These are phyloP conservation scores for Penicillium sp. DNA, from an alignment of 2,329 filamentous ascomycete genomes.

Conservation along the genomic window DNA sequence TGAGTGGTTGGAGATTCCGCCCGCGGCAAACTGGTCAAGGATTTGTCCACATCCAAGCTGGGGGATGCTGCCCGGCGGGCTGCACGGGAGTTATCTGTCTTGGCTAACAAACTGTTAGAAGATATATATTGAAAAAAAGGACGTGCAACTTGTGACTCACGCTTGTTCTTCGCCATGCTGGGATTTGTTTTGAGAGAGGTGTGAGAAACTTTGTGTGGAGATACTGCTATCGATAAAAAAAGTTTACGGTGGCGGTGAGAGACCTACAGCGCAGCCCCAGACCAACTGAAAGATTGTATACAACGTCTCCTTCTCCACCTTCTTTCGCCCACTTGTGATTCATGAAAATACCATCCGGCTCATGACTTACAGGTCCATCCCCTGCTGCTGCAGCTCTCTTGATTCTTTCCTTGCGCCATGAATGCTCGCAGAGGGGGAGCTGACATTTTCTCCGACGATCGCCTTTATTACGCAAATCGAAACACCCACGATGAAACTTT, in stretches of 20 bases:
- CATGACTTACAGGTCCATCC: slow-evolving; percentile 15
- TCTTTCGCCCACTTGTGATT: neutral
- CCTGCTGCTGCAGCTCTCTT: slow-evolving; percentile 20
- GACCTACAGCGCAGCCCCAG: slow-evolving; percentile 26
- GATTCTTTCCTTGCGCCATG: slow-evolving; percentile 29
- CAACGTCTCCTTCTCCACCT: slow-evolving; percentile 8
- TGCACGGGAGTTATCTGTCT: slow-evolving; percentile 54
- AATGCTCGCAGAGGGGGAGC: slow-evolving; percentile 31
- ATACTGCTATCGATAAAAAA: slow-evolving; percentile 35
- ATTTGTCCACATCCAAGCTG: slow-evolving; percentile 50
- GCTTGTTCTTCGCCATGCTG: slow-evolving; percentile 39
- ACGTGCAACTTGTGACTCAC: slow-evolving; percentile 19
- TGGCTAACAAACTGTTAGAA: slow-evolving; percentile 36
- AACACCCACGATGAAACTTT: slow-evolving; percentile 33
- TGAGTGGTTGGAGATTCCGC: slow-evolving; percentile 36
- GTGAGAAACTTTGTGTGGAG: slow-evolving; percentile 25
- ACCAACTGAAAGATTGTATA: slow-evolving; percentile 12
- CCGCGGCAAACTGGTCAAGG: slow-evolving; percentile 42
- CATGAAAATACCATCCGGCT: neutral
- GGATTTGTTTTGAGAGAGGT: slow-evolving; percentile 13
- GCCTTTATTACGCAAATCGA: slow-evolving; percentile 22
- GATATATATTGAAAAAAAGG: neutral
- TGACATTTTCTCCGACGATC: slow-evolving; percentile 27
- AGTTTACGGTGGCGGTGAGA: slow-evolving; percentile 25
- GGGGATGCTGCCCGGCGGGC: slow-evolving; percentile 55